Evolutionary conservation across 768 basidiomycete species (phyloP), one percentile per base, ranked within the genome.

Genomic region (Fomitopsis pulvina): DNA sequence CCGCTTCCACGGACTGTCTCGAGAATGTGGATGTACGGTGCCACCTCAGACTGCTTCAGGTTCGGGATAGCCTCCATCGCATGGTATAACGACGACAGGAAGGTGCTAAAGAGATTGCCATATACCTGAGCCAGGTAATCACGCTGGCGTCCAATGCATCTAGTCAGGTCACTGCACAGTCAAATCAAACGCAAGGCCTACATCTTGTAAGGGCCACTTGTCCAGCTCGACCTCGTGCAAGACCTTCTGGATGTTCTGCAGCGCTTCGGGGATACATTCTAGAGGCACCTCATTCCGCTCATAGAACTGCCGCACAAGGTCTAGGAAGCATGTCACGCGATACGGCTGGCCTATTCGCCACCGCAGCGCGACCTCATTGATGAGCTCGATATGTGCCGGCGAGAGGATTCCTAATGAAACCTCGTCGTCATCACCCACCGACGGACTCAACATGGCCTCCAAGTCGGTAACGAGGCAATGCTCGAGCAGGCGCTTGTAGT

Each of bases 361-460:
- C 37, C 92, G 77, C 52, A 87, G 57, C 2, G 91, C 91, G 57
- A 92, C 93, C 57, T 94, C 89, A 50, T 85, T 85, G 57, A 97
- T 77, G 30, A 99, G 71, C 50, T 88, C 86, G 37, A 91, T 73
- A 62, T 97, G 91, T 10, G 77, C 63, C 1, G 77, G 62, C 3
- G 91, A 91, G 16, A 99, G 68, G 50, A 99, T 97, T 6, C 91
- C 89, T 30, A 98, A 71, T 0, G 93, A 90, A 14, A 99, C 95
- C 69, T 98, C 93, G 57, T 97, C 91, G 57, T 91, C 87, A 57
- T 92, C 91, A 41, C 92, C 86, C n/a, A 97, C 85, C 50, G 88
- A 87, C 4, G 90, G 87, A 41, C 86, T 86, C 43, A 87, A 75
- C 88, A 99, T 92, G 30, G 83, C 79, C 61, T 92, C 90, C 51